Conservation (phyloP, 2,329 filamentous ascomycete genomes). For the Mariannaea elegans region DNA sequence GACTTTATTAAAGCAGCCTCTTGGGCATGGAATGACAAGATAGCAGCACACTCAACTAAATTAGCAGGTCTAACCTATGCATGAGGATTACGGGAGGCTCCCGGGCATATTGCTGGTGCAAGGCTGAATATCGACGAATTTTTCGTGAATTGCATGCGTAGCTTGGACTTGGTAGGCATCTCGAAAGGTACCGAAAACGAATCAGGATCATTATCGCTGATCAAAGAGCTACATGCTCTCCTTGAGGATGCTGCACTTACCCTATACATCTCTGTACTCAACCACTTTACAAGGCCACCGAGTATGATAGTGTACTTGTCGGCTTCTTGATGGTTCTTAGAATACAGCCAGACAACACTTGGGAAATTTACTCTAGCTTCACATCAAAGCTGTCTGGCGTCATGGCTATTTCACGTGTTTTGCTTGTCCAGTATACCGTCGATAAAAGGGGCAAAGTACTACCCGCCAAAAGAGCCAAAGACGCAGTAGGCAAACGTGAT, state of each 20-base stretch:
- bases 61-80: neutral
- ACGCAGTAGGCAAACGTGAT: too few relatives aligned
- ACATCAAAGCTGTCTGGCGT: conserved; percentile 2
- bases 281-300: conserved; percentile 9
- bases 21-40: conserved; percentile 1
- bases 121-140: conserved; percentile 1
- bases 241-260: neutral
- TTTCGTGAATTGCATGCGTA: neutral
- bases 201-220: too few relatives aligned
- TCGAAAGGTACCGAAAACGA: too few relatives aligned
- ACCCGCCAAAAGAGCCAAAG: too few relatives aligned
- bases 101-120: neutral
- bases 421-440: conserved; percentile 4
- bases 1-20: neutral
- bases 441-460: neutral
- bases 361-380: conserved; percentile 3
- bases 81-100: neutral
- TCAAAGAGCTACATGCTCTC: neutral
- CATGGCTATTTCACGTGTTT: neutral
- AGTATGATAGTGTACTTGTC: conserved; percentile 6
- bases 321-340: conserved; percentile 8
- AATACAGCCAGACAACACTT: neutral
- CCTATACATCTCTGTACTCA: neutral
- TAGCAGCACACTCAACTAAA: neutral
- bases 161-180: neutral